These are phyloP conservation scores for Penicillium sp. DNA, from an alignment of 2,329 filamentous ascomycete genomes.

Conservation along the genomic window DNA sequence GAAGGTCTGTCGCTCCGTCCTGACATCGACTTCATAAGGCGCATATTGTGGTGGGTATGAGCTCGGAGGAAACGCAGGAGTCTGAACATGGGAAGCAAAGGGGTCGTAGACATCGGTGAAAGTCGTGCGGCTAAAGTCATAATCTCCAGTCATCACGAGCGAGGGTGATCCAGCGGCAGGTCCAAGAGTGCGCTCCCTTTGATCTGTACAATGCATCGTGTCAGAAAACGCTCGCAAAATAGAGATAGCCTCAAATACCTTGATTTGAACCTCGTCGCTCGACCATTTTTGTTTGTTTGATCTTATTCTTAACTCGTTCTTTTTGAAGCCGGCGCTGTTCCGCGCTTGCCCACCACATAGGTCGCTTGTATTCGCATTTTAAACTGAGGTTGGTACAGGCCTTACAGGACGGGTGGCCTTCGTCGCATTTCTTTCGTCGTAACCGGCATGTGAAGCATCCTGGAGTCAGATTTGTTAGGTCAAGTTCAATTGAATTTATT, in stretches of 20 bases:
- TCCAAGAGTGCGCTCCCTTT: too few species aligned
- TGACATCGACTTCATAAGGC: constrained; percentile 93
- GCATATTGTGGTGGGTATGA: constrained; percentile 58
- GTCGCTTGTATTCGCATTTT: constrained; percentile 92
- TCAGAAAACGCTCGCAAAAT: background rate
- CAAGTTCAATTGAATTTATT: too few species aligned
- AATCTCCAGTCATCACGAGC: background rate
- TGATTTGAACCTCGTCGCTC: constrained; percentile 70
- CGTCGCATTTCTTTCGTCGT: constrained; percentile 70
- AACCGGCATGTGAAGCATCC: constrained; percentile 70
- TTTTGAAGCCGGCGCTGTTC: constrained; percentile 84
- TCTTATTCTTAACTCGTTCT: constrained; percentile 93
- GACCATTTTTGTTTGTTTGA: constrained; percentile 92
- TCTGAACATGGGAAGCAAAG: constrained; percentile 45
- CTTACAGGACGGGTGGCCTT: constrained; percentile 64
- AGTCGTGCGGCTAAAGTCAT: too few species aligned
- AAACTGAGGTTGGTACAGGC: constrained; percentile 74
- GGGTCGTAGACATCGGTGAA: constrained; percentile 47
- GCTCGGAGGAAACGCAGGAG: constrained; percentile 59
- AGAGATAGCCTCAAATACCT: constrained; percentile 26
- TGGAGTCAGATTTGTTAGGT: constrained; percentile 30
- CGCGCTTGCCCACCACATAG: constrained; percentile 96
- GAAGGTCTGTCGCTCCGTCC: constrained; percentile 91
- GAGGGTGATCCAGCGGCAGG: background rate
- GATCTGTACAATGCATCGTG: background rate